A percentile compares a stretch with the other conserved stretches of the same genome.
phyloP scores from a whole-genome alignment of 352 stramenopile genomes.

The Aphanomyces invadans region DNA sequence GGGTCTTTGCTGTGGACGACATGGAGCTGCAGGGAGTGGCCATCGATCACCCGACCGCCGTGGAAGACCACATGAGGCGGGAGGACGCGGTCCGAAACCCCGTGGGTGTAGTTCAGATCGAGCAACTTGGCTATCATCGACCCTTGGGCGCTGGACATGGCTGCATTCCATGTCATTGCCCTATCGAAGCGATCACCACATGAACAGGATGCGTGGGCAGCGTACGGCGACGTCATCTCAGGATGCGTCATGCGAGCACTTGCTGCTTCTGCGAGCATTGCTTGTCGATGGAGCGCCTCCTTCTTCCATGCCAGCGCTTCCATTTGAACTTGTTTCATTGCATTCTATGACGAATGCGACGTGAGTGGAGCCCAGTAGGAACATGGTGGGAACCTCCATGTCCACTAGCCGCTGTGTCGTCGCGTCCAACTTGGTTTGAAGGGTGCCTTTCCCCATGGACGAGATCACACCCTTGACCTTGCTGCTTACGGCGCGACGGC shows the following conservation, averaged over 20 bases:
- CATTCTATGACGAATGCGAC: neutral
- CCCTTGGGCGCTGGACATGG: neutral
- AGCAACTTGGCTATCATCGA: slow-evolving; percentile 2
- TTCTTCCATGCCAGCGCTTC: slow-evolving; percentile 4
- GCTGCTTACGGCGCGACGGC: slow-evolving; percentile 42
- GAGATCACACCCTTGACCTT: slow-evolving; percentile 48
- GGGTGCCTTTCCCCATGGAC: slow-evolving; percentile 52
- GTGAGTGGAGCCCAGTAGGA: neutral
- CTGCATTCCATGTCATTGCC: neutral
- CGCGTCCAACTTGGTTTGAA: slow-evolving; percentile 54
- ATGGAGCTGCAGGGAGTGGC: slow-evolving; percentile 46
- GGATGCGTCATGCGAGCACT: neutral
- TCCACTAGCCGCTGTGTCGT: neutral
- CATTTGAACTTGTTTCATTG: slow-evolving; percentile 13
- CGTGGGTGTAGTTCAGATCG: neutral
- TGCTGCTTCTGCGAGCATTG: neutral
- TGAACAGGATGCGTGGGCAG: neutral
- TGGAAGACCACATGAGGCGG: slow-evolving; percentile 31
- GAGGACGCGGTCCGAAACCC: neutral
- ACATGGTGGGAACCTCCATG: neutral
- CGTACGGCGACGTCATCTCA: too few species aligned
- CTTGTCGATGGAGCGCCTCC: slow-evolving; percentile 2
- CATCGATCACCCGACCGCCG: slow-evolving; percentile 33
- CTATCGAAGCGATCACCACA: neutral
- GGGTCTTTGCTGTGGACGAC: slow-evolving; percentile 29